Evolutionary conservation across 352 stramenopile genomes (phyloP).

Genomic region (Blastocystis sp.): DNA sequence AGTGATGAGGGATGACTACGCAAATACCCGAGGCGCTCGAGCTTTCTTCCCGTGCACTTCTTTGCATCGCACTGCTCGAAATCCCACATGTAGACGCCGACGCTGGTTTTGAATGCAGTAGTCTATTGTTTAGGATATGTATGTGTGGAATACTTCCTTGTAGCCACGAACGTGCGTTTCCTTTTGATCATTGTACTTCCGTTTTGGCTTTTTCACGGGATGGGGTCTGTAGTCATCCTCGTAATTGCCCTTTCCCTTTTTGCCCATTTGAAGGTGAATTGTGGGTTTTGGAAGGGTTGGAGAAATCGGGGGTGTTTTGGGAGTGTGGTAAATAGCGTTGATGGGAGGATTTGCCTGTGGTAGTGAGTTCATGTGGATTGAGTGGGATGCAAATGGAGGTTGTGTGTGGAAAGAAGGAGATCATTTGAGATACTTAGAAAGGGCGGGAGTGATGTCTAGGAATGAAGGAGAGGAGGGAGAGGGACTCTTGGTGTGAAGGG

Average conservation of each 20-base stretch:
- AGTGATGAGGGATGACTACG: constrained; percentile 29
- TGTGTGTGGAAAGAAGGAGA: too few species aligned
- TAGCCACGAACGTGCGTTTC: constrained; percentile 43
- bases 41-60: constrained; percentile 86
- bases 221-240: constrained; percentile 20
- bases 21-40: constrained; percentile 80
- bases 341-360: too few species aligned
- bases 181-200: constrained; percentile 44
- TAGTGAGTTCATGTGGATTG: too few species aligned
- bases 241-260: constrained; percentile 29
- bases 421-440: too few species aligned
- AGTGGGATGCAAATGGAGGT: neutral
- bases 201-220: neutral
- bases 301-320: too few species aligned
- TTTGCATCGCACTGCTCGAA: constrained; percentile 91
- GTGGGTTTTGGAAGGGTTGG: neutral
- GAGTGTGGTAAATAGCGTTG: too few species aligned
- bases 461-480: too few species aligned
- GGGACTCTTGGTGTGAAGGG: too few species aligned
- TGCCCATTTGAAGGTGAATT: constrained; percentile 58
- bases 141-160: constrained; percentile 9
- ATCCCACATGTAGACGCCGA: constrained; percentile 88
- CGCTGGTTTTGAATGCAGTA: constrained; percentile 61
- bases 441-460: too few species aligned
- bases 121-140: neutral